phyloP scores from a whole-genome alignment of 2,329 filamentous ascomycete species.

The Aspergillus terreus region DNA sequence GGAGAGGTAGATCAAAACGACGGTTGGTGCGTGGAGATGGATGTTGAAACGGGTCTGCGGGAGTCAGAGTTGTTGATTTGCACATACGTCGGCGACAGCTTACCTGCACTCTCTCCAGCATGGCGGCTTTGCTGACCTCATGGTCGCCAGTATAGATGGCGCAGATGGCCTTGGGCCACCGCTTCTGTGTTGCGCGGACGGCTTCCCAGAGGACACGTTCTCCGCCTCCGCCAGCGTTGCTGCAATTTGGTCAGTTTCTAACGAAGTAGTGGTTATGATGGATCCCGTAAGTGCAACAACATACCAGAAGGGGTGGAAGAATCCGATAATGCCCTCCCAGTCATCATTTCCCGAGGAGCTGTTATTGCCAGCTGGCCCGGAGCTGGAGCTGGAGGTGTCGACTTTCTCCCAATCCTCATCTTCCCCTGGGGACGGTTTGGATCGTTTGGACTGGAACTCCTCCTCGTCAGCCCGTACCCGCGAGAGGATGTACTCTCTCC shows the following conservation, averaged over 20 bases:
- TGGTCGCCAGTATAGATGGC: constrained; percentile 95
- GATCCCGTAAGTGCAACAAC: constrained; percentile 15
- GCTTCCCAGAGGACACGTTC: constrained; percentile 96
- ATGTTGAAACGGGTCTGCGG: constrained; percentile 84
- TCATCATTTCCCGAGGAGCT: constrained; percentile 48
- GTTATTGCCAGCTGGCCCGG: constrained; percentile 41
- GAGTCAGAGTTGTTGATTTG: constrained; percentile 1
- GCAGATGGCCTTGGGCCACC: constrained; percentile 84
- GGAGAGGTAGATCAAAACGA: constrained; percentile 86
- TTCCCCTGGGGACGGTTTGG: constrained; percentile 33
- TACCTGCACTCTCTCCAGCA: constrained; percentile 73
- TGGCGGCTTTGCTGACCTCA: constrained; percentile 74
- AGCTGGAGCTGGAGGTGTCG: constrained; percentile 50
- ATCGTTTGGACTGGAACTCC: constrained; percentile 24
- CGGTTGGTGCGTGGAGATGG: constrained; percentile 72
- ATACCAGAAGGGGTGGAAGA: constrained; percentile 97
- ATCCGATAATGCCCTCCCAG: constrained; percentile 85
- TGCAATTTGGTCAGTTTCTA: constrained; percentile 29
- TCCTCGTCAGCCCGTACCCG: constrained; percentile 45
- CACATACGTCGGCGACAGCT: constrained; percentile 8
- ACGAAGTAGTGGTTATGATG: too few relatives aligned
- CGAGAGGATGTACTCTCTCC: constrained; percentile 53
- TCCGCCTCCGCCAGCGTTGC: constrained; percentile 92
- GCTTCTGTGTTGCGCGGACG: constrained; percentile 81
- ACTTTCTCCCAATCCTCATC: constrained; percentile 71